Evolutionary conservation across 495 filamentous ascomycete genomes (phyloP).

Genomic region (Penicillium maclennaniae): DNA sequence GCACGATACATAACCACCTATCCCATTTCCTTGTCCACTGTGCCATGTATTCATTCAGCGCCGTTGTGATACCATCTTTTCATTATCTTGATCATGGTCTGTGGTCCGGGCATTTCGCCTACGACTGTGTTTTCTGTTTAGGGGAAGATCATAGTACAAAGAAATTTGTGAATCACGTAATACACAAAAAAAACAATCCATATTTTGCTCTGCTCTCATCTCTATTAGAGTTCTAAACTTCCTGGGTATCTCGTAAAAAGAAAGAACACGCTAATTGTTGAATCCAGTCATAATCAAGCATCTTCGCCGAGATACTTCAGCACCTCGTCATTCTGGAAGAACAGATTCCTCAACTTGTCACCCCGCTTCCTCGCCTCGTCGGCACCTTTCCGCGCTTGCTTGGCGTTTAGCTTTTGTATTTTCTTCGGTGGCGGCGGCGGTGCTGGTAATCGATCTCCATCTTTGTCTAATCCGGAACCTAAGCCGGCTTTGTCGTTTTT

Average conservation of each 20-base stretch:
- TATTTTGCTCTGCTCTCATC: background rate
- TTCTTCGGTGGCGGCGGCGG: constrained; percentile 42
- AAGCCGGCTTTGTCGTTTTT: constrained; percentile 76
- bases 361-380: constrained; percentile 56
- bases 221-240: no score
- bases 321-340: constrained; percentile 67
- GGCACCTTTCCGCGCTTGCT: constrained; percentile 59
- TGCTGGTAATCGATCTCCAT: constrained; percentile 17
- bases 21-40: background rate
- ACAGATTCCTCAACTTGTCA: constrained; percentile 60
- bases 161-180: background rate
- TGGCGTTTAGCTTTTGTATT: constrained; percentile 62
- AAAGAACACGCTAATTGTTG: background rate
- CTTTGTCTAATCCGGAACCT: constrained; percentile 42
- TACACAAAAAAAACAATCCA: background rate
- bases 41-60: constrained; percentile 22
- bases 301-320: constrained; percentile 63
- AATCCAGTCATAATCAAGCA: constrained; percentile 2
- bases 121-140: background rate
- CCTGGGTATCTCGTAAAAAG: background rate
- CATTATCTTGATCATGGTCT: constrained; percentile 12
- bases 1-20: background rate
- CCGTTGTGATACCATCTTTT: constrained; percentile 40
- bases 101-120: constrained; percentile 12
- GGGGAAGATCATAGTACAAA: background rate